Base-by-base conservation (phyloP, 1,284 basidiomycete genomes). In the Schizophyllum commune region DNA sequence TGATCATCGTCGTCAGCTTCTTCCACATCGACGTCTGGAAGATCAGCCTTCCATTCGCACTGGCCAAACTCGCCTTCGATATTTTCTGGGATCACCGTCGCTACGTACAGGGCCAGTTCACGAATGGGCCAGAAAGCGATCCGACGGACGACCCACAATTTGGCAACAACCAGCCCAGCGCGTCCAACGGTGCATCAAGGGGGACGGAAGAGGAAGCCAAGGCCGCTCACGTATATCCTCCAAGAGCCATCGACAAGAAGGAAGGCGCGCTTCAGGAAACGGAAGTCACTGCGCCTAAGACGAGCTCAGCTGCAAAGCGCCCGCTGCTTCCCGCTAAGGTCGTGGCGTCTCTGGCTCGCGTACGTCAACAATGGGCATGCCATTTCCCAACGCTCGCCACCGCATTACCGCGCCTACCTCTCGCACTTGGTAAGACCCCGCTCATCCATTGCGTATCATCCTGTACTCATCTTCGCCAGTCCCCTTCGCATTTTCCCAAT, bases 401-500 rank as follows among this genome's bases (percentile, higher is more conserved):
- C 17, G 86, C 91, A 0, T 72, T 89, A 1, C 83, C 85, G 0
- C 82, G 90, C 9, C 79, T 96, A 0, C 94, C 94, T 0, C 83
- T 94, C 63, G 82, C 85, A 9, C 83, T 98, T 6, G 39, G 39
- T 47, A 47, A 47, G 39, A 11, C 8, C 39, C 39, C 39, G 9
- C 39, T 47, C 5, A 2, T 5, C 5, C 27, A 5, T 27, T 47
- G 39, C 39, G 13, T 47, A 3, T 47, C 39, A 47, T 13, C 39
- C 39, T 17, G 39, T 17, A 47, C 39, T 47, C 8, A 47, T 17
- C 17, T 13, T 17, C 8, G 2, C 39, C 39, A 47, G 77, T 98
- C 9, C 94, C 94, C 0, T 98, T 98, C 69, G 92, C 95, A 0
- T 94, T 98, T 71, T 88, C 90, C 5, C 94, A 97, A 77, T 98